Evolutionary conservation across 2,329 filamentous ascomycete species (phyloP).

Genomic region (Nemania sp.): DNA sequence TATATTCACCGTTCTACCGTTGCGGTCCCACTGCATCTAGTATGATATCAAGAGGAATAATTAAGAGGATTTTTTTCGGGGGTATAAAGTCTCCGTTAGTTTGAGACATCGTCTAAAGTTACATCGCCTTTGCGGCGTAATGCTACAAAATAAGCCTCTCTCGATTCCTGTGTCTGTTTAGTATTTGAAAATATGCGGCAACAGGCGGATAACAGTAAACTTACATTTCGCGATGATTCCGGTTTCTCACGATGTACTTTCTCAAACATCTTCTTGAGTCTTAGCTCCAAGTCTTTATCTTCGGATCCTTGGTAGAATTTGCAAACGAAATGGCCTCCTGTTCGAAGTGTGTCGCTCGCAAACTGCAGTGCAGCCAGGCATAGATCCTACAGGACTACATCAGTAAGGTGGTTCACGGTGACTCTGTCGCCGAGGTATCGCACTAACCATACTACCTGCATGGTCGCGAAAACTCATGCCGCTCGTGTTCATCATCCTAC

Average conservation of each 20-base stretch:
- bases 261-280: constrained; percentile 80
- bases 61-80: not conserved
- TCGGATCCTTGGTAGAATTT: constrained; percentile 96
- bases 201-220: constrained; percentile 48
- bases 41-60: not conserved
- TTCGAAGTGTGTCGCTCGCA: constrained; percentile 82
- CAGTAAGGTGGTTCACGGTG: constrained; percentile 7
- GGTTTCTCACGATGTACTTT: constrained; percentile 91
- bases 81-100: constrained; percentile 20
- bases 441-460: constrained; percentile 88
- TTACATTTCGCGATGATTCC: constrained; percentile 85
- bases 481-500: constrained; percentile 99
- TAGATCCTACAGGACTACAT: constrained; percentile 73
- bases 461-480: constrained; percentile 89
- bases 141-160: constrained; percentile 88
- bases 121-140: constrained; percentile 71
- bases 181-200: not conserved
- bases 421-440: not conserved
- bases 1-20: not conserved
- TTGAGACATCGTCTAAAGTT: constrained; percentile 42
- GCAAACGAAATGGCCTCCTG: constrained; percentile 91
- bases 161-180: constrained; percentile 73
- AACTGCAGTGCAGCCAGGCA: constrained; percentile 88
- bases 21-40: not conserved
- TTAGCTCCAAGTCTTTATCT: constrained; percentile 81